Evolutionary conservation across 495 filamentous ascomycete species (phyloP), one percentile per base, ranked within the genome.

Genomic region (Lasiosphaeria hispida): DNA sequence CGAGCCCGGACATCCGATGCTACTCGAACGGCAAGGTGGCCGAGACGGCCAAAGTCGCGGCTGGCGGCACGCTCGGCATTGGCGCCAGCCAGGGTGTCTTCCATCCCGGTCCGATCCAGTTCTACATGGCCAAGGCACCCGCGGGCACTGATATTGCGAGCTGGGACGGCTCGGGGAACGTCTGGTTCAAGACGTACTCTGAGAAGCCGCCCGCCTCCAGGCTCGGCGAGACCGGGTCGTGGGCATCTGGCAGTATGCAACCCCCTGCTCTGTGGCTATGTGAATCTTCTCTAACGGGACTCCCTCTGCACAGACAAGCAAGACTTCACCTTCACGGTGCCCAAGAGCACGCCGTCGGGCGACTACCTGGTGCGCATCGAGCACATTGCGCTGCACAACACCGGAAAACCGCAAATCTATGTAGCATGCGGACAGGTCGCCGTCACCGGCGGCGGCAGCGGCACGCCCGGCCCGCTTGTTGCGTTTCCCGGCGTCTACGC

Each of bases 81-180:
- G 70, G 68, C 17, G 74, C 76, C 52, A 64, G 62, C 48, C 50
- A 66, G 3, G 67, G 58, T 30, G 69, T 77, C 11, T 66, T 62
- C 36, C 76, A 78, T 60, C 75, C 72, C 23, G 74, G 77, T n/a
- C 75, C 77, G 13, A 62, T 77, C 59, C 69, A 67, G 67, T 78
- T 72, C 61, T 76, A 78, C 64, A 77, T 78, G 73, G 76, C 76
- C 19, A 70, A 66, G 51, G 74, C 69, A 0, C 75, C 75, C 47
- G 70, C 61, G 10, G 53, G 53, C 45, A 62, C 63, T 19, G 66
- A 71, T 51, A 60, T 73, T 53, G 65, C 68, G 33, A 68, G 61
- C 17, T 80, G 72, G 72, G 77, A 80, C 37, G 71, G 71, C 4
- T 53, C 68, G 0, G 75, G 77, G 4, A 64, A 68, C 40, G 75